These are phyloP conservation scores for Lindgomyces ingoldianus DNA, from an alignment of 495 filamentous ascomycete species.

Conservation along the genomic window DNA sequence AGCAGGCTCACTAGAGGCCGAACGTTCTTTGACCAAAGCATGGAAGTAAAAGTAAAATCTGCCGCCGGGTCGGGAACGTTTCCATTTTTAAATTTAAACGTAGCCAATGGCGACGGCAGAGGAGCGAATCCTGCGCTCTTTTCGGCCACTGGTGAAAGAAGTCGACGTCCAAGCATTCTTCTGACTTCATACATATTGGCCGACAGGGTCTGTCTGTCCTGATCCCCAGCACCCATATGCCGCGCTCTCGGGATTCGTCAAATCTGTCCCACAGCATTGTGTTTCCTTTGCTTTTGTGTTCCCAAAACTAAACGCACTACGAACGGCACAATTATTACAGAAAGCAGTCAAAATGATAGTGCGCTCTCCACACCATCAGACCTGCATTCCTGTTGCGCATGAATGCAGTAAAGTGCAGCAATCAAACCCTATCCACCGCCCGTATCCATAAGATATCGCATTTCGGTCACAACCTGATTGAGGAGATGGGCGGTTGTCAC, in stretches of 20 bases:
- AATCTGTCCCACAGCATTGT: not conserved
- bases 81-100: not conserved
- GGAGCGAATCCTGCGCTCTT: not conserved
- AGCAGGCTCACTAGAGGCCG: not conserved
- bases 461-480: not conserved
- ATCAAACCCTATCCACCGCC: not conserved
- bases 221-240: not conserved
- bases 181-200: not conserved
- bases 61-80: not conserved
- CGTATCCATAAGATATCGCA: not conserved
- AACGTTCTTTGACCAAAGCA: not conserved
- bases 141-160: not conserved
- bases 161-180: not conserved
- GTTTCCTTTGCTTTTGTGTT: not conserved
- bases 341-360: not conserved
- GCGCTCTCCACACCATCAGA: not conserved
- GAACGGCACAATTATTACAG: not conserved
- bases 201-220: not conserved
- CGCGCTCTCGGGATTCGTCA: slow-evolving; percentile 9
- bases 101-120: not conserved
- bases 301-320: not conserved
- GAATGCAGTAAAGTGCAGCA: not conserved
- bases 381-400: not conserved
- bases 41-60: not conserved
- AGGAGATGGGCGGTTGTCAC: not conserved